Conservation (phyloP, 2,329 filamentous ascomycete genomes). For the Curvularia lunata region DNA sequence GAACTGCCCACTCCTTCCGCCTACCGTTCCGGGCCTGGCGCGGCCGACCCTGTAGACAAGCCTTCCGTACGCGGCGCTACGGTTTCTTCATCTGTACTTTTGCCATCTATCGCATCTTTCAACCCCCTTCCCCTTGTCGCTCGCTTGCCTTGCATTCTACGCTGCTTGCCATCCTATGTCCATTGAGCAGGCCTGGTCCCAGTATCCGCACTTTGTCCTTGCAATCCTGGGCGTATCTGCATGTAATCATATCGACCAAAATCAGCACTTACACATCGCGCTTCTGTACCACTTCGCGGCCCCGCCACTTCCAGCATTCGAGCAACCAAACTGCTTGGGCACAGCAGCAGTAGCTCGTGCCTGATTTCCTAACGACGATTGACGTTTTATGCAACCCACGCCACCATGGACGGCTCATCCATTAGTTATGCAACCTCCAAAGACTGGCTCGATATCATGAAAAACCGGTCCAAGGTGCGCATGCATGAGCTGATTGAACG, state of each 20-base stretch:
- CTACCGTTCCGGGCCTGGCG: constrained; percentile 19
- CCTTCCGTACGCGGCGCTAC: constrained; percentile 19
- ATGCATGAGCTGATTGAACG: constrained; percentile 49
- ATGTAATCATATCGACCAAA: constrained; percentile 23
- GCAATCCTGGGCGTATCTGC: constrained; percentile 18
- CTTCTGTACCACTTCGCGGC: constrained; percentile 6
- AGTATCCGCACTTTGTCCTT: constrained; percentile 5
- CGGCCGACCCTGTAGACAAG: constrained; percentile 24
- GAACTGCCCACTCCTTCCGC: constrained; percentile 19
- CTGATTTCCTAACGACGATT: constrained; percentile 5
- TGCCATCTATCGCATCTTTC: constrained; percentile 11
- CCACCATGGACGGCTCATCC: constrained; percentile 32
- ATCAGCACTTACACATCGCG: constrained; percentile 21
- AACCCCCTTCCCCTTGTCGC: constrained; percentile 11
- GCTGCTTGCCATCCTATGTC: constrained; percentile 2
- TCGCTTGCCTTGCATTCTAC: constrained; percentile 10
- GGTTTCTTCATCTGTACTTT: constrained; percentile 19
- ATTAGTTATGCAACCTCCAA: constrained; percentile 42
- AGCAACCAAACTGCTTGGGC: background rate
- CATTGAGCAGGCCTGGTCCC: constrained; percentile 5
- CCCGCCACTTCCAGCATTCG: background rate
- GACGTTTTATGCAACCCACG: constrained; percentile 16
- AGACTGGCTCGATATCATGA: constrained; percentile 49
- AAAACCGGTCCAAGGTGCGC: constrained; percentile 44
- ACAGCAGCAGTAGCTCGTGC: background rate